Percentiles rank a stretch among this genome's conserved stretches.
Evolutionary conservation across 371 early-diverging fungal species (phyloP).

Genomic region (Mortierella sp.): DNA sequence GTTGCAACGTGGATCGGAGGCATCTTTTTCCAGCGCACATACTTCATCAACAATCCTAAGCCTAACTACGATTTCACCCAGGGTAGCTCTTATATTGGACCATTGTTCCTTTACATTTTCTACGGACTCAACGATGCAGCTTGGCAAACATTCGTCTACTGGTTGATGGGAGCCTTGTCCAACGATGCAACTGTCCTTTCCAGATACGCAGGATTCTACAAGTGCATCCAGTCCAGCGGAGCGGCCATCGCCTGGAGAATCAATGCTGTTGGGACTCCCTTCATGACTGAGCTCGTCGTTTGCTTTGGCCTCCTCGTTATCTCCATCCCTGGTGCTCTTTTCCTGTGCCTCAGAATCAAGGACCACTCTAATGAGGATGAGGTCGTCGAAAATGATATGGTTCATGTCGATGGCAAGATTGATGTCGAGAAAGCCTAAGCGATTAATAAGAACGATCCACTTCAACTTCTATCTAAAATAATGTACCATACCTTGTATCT

Average conservation of each 20-base stretch:
- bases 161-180: conserved; percentile 79
- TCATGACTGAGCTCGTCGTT: conserved; percentile 57
- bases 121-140: conserved; percentile 80
- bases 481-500: too few species aligned
- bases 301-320: conserved; percentile 57
- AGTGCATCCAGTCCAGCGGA: conserved; percentile 83
- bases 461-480: too few species aligned
- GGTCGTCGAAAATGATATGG: too few species aligned
- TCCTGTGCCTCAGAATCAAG: conserved; percentile 47
- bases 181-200: conserved; percentile 78
- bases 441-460: too few species aligned
- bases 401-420: too few species aligned
- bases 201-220: conserved; percentile 87
- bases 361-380: conserved; percentile 45
- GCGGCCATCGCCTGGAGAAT: conserved; percentile 67
- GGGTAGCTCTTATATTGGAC: conserved; percentile 16
- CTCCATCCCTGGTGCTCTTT: conserved; percentile 56
- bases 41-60: background rate
- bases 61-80: conserved; percentile 5
- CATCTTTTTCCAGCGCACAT: conserved; percentile 14
- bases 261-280: conserved; percentile 50
- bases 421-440: too few species aligned
- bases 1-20: conserved; percentile 6
- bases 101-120: conserved; percentile 73
- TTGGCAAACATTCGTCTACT: conserved; percentile 76